Conservation (phyloP, 2,329 filamentous ascomycete species). For the Cladorrhinum sp. region DNA sequence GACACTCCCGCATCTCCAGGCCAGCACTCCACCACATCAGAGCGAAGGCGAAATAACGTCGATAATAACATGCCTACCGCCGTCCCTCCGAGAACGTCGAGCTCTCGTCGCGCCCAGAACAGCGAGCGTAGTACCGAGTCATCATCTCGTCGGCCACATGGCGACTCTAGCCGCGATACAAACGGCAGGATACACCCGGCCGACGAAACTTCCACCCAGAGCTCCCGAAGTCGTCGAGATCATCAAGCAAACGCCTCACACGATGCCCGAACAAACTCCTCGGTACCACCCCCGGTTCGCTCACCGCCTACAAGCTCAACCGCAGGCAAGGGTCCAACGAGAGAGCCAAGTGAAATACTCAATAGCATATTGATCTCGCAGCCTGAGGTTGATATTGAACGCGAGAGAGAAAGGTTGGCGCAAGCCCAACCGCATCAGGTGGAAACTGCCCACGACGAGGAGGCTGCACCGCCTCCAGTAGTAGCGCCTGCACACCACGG, state of each 20-base stretch:
- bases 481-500: conserved; percentile 39
- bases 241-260: conserved; percentile 38
- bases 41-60: conserved; percentile 45
- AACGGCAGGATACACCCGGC: conserved; percentile 30
- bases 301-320: conserved; percentile 46
- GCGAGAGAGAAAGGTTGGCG: conserved; percentile 67
- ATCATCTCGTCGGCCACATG: conserved; percentile 41
- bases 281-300: conserved; percentile 45
- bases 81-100: conserved; percentile 73
- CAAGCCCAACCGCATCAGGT: conserved; percentile 51
- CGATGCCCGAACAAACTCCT: conserved; percentile 37
- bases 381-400: conserved; percentile 68
- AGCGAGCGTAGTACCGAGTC: conserved; percentile 45
- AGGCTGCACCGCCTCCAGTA: conserved; percentile 42
- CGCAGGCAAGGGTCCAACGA: conserved; percentile 58
- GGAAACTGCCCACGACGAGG: conserved; percentile 42
- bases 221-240: conserved; percentile 41
- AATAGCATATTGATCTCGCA: conserved; percentile 75
- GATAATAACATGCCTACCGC: conserved; percentile 60
- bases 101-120: conserved; percentile 45
- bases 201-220: conserved; percentile 37
- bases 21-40: conserved; percentile 42
- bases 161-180: conserved; percentile 36
- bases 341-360: conserved; percentile 76
- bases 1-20: conserved; percentile 39